Evolutionary conservation across 2,329 filamentous ascomycete species (phyloP), one percentile per base, ranked within the genome.

Genomic region (Ampelomyces quisqualis): DNA sequence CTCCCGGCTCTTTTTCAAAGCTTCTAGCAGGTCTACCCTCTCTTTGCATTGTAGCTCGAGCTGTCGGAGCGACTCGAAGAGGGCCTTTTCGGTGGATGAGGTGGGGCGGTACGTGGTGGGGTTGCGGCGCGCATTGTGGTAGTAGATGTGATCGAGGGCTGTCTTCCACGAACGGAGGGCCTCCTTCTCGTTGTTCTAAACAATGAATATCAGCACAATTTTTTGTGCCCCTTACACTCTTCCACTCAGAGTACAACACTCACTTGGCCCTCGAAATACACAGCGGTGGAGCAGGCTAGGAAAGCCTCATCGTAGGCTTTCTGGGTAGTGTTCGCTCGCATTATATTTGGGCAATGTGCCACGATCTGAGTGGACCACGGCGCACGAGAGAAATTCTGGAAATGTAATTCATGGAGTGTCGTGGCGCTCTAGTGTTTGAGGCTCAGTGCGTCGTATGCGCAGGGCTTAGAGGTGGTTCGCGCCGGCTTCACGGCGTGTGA

Each of bases 231-330:
- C 2, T 10, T 20, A n/a, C 14, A 27, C 10, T 7, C 13, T 11
- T n/a, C n/a, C n/a, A n/a, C 4, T 8, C 15, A 18, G 13, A 21
- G 9, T n/a, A 24, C 13, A 9, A 3, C 7, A 52, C 72, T 37
- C 21, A 94, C 90, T 81, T 94, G 86, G 66, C 85, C 82, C 73
- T 98, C 93, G 69, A 95, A 96, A 72, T 95, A 96, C 38, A 95
- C 88, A 26, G 91, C 91, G 2, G 90, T 97, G 10, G 90, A 96
- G 71, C 90, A 96, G 64, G 86, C 90, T 58, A 96, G 73, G 72
- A 95, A 96, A 70, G 87, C 90, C 70, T 97, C 90, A 73, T 97
- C 91, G 73, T 97, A 97, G 40, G 90, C 95, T 79, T 95, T 96
- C 73, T 97, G 91, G 69, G 96, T 82, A 49, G 83, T 82, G 64